A percentile compares a stretch with the other conserved stretches of the same genome.
Conservation (phyloP, 108 stramenopile species). For the Seminavis robusta region DNA sequence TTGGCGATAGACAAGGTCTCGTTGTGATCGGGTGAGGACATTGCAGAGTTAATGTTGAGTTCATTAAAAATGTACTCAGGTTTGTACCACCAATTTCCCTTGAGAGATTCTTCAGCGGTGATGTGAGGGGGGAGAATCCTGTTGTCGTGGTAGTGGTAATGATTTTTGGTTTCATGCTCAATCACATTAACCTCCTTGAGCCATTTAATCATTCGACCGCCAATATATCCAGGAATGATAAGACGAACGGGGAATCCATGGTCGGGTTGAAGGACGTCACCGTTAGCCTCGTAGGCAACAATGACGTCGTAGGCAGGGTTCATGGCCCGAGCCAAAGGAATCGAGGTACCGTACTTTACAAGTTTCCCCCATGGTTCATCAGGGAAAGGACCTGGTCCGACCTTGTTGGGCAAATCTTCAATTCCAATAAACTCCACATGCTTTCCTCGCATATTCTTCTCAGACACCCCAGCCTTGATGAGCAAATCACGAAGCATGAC, state of each 20-base stretch:
- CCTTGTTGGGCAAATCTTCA: constrained; percentile 94
- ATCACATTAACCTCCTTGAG: constrained; percentile 89
- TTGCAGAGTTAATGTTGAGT: constrained; percentile 97
- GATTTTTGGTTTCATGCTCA: constrained; percentile 87
- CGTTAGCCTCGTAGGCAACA: constrained; percentile 93
- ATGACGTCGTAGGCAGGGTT: constrained; percentile 93
- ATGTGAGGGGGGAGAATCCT: constrained; percentile 94
- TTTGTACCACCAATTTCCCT: constrained; percentile 97
- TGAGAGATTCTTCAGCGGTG: constrained; percentile 88
- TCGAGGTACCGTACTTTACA: constrained; percentile 95
- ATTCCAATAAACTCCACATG: constrained; percentile 89
- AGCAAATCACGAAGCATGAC: constrained; percentile 87
- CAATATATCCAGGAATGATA: constrained; percentile 97
- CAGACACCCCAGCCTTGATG: constrained; percentile 69
- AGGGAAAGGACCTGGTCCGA: constrained; percentile 84
- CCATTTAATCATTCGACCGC: constrained; percentile 99
- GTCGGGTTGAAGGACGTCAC: constrained; percentile 91
- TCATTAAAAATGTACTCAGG: constrained; percentile 98
- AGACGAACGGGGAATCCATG: constrained; percentile 96
- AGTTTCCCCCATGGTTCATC: constrained; percentile 87
- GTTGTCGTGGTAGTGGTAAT: constrained; percentile 99
- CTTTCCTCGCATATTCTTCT: constrained; percentile 74
- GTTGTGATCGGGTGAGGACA: constrained; percentile 87
- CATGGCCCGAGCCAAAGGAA: constrained; percentile 90
- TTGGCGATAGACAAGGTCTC: constrained; percentile 76